Conservation (phyloP, 345 rosid species). For the Moringa oleifera region DNA sequence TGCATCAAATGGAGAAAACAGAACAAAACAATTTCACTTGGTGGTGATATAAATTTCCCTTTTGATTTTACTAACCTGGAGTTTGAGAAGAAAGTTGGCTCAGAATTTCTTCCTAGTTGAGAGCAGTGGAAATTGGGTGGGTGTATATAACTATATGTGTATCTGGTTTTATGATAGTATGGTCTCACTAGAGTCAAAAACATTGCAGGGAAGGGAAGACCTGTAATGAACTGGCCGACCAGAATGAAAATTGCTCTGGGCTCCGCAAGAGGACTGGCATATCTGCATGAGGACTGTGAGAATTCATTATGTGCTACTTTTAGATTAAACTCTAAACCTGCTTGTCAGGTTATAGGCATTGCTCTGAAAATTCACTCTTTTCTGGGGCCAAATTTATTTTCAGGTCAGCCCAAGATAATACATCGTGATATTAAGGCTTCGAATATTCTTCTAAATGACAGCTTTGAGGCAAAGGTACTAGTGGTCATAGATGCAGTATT, state of each 20-base stretch:
- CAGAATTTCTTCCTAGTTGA: neutral
- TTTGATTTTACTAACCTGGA: neutral
- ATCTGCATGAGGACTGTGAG: constrained; percentile 90
- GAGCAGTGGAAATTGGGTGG: neutral
- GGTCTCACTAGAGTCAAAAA: neutral
- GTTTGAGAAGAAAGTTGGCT: neutral
- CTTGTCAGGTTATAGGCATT: constrained; percentile 2
- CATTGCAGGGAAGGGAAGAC: constrained; percentile 56
- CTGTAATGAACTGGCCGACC: constrained; percentile 56
- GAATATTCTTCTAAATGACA: constrained; percentile 70
- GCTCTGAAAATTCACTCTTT: constrained; percentile 2
- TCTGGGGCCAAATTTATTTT: constrained; percentile 9
- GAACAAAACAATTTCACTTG: neutral
- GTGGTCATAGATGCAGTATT: neutral
- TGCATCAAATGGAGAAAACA: neutral
- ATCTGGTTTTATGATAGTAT: neutral
- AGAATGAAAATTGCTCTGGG: constrained; percentile 79
- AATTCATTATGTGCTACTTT: constrained; percentile 9
- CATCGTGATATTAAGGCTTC: constrained; percentile 89
- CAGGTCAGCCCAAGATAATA: constrained; percentile 81
- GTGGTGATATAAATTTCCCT: neutral
- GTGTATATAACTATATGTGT: neutral
- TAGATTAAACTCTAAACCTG: neutral
- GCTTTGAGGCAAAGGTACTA: constrained; percentile 73
- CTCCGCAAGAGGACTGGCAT: constrained; percentile 84